Percentiles rank a stretch among this genome's conserved stretches.
Evolutionary conservation across 2,329 filamentous ascomycete genomes (phyloP).

Genomic region (Alternaria sp.): DNA sequence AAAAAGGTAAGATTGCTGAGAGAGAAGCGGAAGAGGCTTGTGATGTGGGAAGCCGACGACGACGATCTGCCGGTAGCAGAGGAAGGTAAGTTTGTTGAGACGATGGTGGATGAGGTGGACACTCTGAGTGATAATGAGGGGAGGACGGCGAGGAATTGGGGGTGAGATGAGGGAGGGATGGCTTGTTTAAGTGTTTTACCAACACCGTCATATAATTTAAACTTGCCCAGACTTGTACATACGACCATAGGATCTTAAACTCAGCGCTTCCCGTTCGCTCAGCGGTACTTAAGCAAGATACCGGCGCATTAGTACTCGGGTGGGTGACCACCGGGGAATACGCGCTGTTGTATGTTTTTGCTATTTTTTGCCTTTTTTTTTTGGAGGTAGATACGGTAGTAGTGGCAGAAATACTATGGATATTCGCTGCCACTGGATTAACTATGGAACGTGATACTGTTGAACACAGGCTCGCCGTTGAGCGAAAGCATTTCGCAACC

Average conservation of each 20-base stretch:
- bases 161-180: no score
- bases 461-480: not conserved
- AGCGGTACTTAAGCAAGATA: no score
- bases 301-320: no score
- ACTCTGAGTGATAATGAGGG: constrained; percentile 2
- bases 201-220: no score
- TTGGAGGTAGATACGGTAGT: no score
- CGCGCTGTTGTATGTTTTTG: no score
- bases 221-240: no score
- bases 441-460: not conserved
- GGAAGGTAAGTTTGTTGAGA: not conserved
- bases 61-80: not conserved
- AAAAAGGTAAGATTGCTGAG: not conserved
- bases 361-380: no score
- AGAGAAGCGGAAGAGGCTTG: not conserved
- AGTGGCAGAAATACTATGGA: not conserved
- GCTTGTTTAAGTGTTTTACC: no score
- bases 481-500: not conserved
- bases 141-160: not conserved
- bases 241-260: no score
- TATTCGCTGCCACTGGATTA: not conserved
- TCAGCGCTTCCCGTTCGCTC: no score
- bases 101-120: not conserved
- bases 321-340: no score
- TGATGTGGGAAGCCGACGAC: not conserved